Evolutionary conservation across 2,329 filamentous ascomycete species (phyloP).

Genomic region (Curvularia spicifera): DNA sequence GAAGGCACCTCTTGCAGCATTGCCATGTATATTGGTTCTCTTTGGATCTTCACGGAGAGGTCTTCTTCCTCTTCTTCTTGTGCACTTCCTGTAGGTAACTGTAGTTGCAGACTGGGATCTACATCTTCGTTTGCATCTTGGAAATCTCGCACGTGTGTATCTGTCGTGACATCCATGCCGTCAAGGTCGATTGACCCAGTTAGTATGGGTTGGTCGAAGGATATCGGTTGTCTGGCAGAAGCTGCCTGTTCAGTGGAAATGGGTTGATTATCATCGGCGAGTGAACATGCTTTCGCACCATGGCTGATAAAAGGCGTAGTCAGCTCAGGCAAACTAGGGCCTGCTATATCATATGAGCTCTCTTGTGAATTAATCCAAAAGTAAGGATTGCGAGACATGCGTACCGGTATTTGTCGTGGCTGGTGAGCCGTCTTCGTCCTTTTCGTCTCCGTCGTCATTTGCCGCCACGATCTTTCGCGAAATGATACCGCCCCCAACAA

Average conservation of each 20-base stretch:
- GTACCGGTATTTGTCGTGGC: slow-evolving; percentile 35
- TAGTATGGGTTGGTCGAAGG: neutral
- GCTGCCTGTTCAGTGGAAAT: slow-evolving; percentile 18
- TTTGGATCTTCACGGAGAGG: slow-evolving; percentile 21
- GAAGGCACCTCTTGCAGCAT: slow-evolving; percentile 36
- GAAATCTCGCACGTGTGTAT: slow-evolving; percentile 8
- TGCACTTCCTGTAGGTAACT: slow-evolving; percentile 21
- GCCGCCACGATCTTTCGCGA: slow-evolving; percentile 17
- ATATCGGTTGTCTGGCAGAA: neutral
- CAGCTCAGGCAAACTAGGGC: slow-evolving; percentile 31
- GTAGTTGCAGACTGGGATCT: slow-evolving; percentile 22
- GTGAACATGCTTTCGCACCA: slow-evolving; percentile 24
- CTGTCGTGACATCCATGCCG: slow-evolving; percentile 40
- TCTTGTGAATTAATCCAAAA: slow-evolving; percentile 9
- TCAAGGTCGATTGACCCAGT: slow-evolving; percentile 37
- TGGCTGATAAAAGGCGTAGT: slow-evolving; percentile 24
- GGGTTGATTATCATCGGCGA: slow-evolving; percentile 17
- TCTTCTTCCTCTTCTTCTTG: slow-evolving; percentile 17
- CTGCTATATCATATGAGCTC: slow-evolving; percentile 35
- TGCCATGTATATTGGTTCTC: slow-evolving; percentile 34
- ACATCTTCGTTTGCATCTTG: slow-evolving; percentile 11
- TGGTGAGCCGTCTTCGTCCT: slow-evolving; percentile 23
- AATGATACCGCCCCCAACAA: slow-evolving; percentile 36
- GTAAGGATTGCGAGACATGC: slow-evolving; percentile 16
- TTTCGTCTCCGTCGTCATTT: neutral